A percentile compares a stretch with the other conserved stretches of the same genome.
Evolutionary conservation across 768 basidiomycete genomes (phyloP).

Genomic region (Pulveroboletus sp.): DNA sequence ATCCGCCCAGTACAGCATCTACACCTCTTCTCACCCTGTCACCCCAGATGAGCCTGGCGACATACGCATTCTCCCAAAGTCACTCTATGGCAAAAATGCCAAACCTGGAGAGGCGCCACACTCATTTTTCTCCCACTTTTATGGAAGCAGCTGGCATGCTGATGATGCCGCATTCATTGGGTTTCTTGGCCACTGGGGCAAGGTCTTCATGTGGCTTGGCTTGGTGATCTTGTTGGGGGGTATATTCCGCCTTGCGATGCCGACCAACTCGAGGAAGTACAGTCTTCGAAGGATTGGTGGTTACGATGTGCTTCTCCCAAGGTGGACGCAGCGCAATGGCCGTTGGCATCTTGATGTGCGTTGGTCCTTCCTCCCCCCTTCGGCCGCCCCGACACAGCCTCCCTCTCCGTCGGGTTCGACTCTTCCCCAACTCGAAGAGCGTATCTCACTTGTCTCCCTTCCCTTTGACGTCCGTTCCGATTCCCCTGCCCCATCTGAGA

Average conservation of each 20-base stretch:
- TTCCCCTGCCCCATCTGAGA: conserved; percentile 52
- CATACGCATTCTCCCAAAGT: conserved; percentile 89
- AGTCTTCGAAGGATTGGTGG: conserved; percentile 58
- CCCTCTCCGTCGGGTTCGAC: conserved; percentile 44
- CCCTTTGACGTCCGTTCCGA: conserved; percentile 55
- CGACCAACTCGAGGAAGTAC: conserved; percentile 56
- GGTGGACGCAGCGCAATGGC: conserved; percentile 64
- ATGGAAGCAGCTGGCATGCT: conserved; percentile 97
- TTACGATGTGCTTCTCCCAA: conserved; percentile 76
- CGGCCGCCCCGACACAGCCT: conserved; percentile 37
- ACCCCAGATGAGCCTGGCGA: conserved; percentile 53
- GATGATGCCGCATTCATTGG: conserved; percentile 97
- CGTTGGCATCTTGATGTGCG: conserved; percentile 69
- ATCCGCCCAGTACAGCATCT: conserved; percentile 89
- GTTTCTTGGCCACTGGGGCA: conserved; percentile 88
- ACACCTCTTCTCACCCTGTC: conserved; percentile 61
- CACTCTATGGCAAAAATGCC: conserved; percentile 97
- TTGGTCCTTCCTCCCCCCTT: conserved; percentile 47
- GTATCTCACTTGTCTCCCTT: conserved; percentile 54
- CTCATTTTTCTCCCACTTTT: conserved; percentile 95
- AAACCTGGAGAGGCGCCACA: conserved; percentile 76
- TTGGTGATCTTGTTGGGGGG: conserved; percentile 68
- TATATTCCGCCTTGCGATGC: conserved; percentile 49
- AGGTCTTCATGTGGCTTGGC: conserved; percentile 81
- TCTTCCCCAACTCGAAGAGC: conserved; percentile 46